Base-by-base conservation (phyloP, 495 filamentous ascomycete species). In the Viridothelium virens region DNA sequence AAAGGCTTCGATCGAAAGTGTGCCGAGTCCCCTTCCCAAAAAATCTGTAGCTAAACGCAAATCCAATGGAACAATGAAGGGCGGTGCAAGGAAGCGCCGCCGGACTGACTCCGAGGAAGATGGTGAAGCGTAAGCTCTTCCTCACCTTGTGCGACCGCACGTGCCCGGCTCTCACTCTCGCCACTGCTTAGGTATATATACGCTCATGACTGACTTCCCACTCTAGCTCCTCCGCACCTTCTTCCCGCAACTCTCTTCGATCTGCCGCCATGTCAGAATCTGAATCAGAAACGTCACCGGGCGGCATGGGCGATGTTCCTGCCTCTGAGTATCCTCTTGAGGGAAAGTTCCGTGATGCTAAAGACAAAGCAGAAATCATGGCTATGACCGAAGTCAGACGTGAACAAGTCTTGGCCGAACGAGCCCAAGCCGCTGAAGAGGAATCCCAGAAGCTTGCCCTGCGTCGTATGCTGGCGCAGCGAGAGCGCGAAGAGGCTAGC, bases 221-320 rank as follows among this genome's bases (percentile, higher is more conserved):
- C 36, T 66, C 53, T 72, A 89, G 86, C 44, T 88, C 87, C 2
- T 85, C 84, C 5, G 76, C 78, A 33, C 80, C 80, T 61, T 84
- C 83, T n/a, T 91, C 90, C 11, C 87, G 84, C 10, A 33, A 59
- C 69, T 96, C 93, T 2, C 85, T 90, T 63, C 82, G 87, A 69
- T 96, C 91, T 36, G 91, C 87, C 12, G 86, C 89, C 2, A 96
- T 96, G 91, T 90, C 90, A 62, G 92, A 96, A 73, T 95, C 91
- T 31, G 89, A 92, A 66, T 88, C 88, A 4, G 89, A 88, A 46
- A 79, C 82, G 37, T 75, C 80, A n/a, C 78, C 77, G 46, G 71
- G 77, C 69, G 53, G 36, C 31, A 59, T 36, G 53, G 82, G 80
- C 74, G 82, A 77, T 67, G 83, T 77, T 46, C 77, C 78, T n/a